phyloP scores from a whole-genome alignment of 306 rosid genomes.

The Inga oerstediana region DNA sequence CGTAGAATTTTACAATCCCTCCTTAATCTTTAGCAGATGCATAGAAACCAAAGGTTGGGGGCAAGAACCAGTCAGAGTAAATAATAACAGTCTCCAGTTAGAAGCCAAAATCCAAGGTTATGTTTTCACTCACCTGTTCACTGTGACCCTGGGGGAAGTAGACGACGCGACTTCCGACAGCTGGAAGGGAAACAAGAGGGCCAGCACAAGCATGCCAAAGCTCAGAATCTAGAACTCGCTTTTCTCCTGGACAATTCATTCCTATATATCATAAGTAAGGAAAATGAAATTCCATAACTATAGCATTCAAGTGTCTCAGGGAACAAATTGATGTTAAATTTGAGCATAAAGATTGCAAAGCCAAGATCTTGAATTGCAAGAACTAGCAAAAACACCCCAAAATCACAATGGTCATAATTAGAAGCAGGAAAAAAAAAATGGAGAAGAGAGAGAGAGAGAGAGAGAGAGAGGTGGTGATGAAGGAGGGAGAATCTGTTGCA shows the following conservation, averaged over 20 bases:
- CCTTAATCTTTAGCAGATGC: neutral
- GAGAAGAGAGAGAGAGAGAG: neutral
- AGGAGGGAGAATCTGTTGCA: slow-evolving; percentile 18
- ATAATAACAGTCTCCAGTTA: neutral
- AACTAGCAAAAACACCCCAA: slow-evolving; percentile 9
- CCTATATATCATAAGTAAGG: slow-evolving; percentile 26
- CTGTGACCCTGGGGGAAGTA: slow-evolving; percentile 98
- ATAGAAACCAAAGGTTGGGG: neutral
- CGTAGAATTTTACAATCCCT: neutral
- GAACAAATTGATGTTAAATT: slow-evolving; percentile 16
- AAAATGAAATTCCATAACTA: slow-evolving; percentile 23
- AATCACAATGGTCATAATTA: neutral
- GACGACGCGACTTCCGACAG: slow-evolving; percentile 86
- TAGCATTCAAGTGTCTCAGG: slow-evolving; percentile 1
- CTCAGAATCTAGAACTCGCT: slow-evolving; percentile 86
- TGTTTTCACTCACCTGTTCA: slow-evolving; percentile 69
- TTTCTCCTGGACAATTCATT: slow-evolving; percentile 75
- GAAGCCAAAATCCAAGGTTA: slow-evolving; percentile 35
- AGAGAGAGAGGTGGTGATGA: neutral
- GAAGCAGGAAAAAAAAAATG: neutral
- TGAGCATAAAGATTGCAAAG: slow-evolving; percentile 6
- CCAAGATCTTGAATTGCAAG: slow-evolving; percentile 43
- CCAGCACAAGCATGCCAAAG: slow-evolving; percentile 99
- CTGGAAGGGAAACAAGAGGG: slow-evolving; percentile 92
- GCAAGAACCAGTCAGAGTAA: neutral